These are phyloP conservation scores for Venturia carpophila DNA, from an alignment of 2,329 filamentous ascomycete species.

Conservation along the genomic window DNA sequence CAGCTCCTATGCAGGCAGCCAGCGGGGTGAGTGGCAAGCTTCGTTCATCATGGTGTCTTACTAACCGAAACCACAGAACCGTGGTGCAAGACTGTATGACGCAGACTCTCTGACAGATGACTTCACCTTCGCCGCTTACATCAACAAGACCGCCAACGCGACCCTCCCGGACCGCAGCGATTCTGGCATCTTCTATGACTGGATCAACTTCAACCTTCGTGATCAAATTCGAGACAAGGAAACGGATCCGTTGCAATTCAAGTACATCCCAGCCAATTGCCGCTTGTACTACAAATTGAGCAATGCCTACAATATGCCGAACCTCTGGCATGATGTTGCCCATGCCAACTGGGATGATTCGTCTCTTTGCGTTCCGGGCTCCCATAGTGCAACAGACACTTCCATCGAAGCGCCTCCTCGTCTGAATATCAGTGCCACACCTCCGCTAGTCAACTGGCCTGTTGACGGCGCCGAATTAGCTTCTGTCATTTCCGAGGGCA, in stretches of 20 bases:
- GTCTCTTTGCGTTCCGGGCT: conserved; percentile 4
- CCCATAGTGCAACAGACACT: not conserved
- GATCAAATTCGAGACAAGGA: conserved; percentile 30
- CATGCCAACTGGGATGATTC: conserved; percentile 28
- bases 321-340: conserved; percentile 31
- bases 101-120: conserved; percentile 2
- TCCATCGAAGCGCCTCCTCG: not conserved
- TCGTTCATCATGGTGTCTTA: not conserved
- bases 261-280: conserved; percentile 34
- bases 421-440: not conserved
- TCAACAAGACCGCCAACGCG: conserved; percentile 3
- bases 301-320: conserved; percentile 32
- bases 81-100: not conserved
- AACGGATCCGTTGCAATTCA: conserved; percentile 31
- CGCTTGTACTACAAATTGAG: conserved; percentile 32
- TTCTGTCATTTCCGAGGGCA: not conserved
- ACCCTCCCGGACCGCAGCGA: conserved; percentile 21
- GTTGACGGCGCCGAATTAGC: not conserved
- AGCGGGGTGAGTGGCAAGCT: conserved; percentile 51
- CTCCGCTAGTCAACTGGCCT: not conserved
- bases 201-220: conserved; percentile 30
- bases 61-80: not conserved
- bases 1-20: conserved; percentile 51
- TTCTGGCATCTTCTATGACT: conserved; percentile 25
- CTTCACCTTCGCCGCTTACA: not conserved